Percentiles rank a stretch among this genome's conserved stretches.
These are phyloP conservation scores for Neobulgaria alba DNA, from an alignment of 2,329 filamentous ascomycete genomes.

Conservation along the genomic window DNA sequence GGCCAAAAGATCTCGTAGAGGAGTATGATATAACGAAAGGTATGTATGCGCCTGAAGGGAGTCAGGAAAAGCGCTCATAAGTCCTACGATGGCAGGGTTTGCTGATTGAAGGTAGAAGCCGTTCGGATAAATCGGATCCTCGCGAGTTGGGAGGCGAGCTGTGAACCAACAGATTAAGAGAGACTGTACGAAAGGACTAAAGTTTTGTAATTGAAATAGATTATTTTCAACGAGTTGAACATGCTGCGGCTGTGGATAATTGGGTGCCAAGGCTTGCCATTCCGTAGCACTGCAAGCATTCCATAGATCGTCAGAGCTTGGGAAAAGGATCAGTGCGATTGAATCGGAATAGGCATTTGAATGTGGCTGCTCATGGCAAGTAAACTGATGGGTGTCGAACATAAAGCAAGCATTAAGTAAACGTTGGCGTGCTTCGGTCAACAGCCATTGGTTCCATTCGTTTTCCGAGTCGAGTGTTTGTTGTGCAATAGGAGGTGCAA, in stretches of 20 bases:
- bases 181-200: constrained; percentile 17
- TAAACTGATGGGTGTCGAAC: constrained; percentile 46
- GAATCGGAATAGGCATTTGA: constrained; percentile 9
- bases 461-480: constrained; percentile 9
- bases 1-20: constrained; percentile 48
- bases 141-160: constrained; percentile 19
- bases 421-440: constrained; percentile 43
- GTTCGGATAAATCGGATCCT: constrained; percentile 27
- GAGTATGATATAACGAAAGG: constrained; percentile 48
- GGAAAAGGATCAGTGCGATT: constrained; percentile 13
- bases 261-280: constrained; percentile 34
- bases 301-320: constrained; percentile 39
- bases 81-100: constrained; percentile 10
- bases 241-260: constrained; percentile 6
- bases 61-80: constrained; percentile 34
- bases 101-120: constrained; percentile 9
- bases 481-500: constrained; percentile 1
- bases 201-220: background rate
- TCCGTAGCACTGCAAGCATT: constrained; percentile 35
- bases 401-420: constrained; percentile 49
- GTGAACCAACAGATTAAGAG: constrained; percentile 22
- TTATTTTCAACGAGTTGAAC: constrained; percentile 14
- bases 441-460: constrained; percentile 44
- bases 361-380: constrained; percentile 41
- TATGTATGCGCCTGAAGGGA: constrained; percentile 44